These are phyloP conservation scores for Salvia rosmarinus DNA, from an alignment of 257 asterid species.

Conservation along the genomic window DNA sequence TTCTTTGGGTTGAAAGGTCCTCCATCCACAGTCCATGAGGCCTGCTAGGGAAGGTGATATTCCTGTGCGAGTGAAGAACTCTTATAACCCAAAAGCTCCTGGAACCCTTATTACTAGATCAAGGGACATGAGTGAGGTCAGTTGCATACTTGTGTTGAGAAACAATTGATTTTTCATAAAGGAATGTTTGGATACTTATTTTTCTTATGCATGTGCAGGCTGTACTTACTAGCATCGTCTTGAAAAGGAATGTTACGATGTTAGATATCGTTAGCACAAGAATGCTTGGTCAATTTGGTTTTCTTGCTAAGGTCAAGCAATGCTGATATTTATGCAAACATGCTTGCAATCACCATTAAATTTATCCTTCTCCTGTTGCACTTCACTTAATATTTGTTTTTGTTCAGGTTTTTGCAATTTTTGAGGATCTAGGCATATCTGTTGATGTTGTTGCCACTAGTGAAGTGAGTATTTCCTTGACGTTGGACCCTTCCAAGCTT, in stretches of 20 bases:
- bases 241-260: conserved; percentile 91
- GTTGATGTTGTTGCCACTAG: conserved; percentile 97
- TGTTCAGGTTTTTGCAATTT: conserved; percentile 73
- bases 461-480: conserved; percentile 91
- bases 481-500: conserved; percentile 90
- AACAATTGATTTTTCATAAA: conserved; percentile 7
- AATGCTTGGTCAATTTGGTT: conserved; percentile 93
- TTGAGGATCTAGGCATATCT: conserved; percentile 92
- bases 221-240: conserved; percentile 85
- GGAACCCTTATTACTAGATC: conserved; percentile 80
- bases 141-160: conserved; percentile 16
- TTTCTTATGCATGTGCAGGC: conserved; percentile 56
- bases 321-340: conserved; percentile 11
- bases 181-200: conserved; percentile 14
- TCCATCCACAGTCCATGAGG: conserved; percentile 96
- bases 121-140: conserved; percentile 86
- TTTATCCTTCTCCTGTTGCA: conserved; percentile 26
- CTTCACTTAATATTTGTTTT: conserved; percentile 21
- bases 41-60: conserved; percentile 95
- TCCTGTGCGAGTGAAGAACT: conserved; percentile 92
- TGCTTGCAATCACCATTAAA: conserved; percentile 7
- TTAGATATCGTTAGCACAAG: conserved; percentile 89
- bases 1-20: conserved; percentile 58
- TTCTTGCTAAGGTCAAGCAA: conserved; percentile 77
- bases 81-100: conserved; percentile 88